Conservation (phyloP, 345 rosid species). For the Bruguiera parviflora region DNA sequence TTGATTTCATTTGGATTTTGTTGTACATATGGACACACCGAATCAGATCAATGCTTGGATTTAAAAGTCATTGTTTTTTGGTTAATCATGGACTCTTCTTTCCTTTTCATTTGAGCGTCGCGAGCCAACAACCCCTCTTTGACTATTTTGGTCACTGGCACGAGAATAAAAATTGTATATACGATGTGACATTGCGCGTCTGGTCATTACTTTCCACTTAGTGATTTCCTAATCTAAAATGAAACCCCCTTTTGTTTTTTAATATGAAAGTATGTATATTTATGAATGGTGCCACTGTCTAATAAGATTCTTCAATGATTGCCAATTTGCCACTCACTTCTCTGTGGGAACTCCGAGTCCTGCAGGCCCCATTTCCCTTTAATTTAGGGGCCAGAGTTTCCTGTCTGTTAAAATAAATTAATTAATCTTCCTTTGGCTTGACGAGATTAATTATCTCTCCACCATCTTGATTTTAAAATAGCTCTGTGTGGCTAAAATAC, state of each 20-base stretch:
- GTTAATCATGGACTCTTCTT: background rate
- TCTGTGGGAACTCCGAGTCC: background rate
- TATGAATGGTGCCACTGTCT: background rate
- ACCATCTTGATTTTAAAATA: constrained; percentile 27
- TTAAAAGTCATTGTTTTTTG: background rate
- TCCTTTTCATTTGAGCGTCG: background rate
- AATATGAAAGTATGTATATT: background rate
- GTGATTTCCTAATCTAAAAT: background rate
- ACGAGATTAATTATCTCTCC: constrained; percentile 35
- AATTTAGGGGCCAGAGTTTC: background rate
- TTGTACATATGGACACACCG: too few species aligned
- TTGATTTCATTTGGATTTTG: too few species aligned
- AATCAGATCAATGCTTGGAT: background rate
- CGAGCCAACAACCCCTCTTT: background rate
- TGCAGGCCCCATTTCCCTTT: background rate
- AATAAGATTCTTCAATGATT: background rate
- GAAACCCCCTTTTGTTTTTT: background rate
- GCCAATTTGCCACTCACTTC: background rate
- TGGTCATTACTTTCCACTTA: background rate
- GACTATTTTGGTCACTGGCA: background rate
- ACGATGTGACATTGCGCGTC: background rate
- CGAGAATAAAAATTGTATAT: background rate
- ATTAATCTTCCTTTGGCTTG: background rate
- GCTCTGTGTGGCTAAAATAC: background rate
- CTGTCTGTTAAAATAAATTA: background rate